Evolutionary conservation across 73 alveolate genomes (phyloP), one percentile per base, ranked within the genome.

Genomic region (Paramecium octaurelia): DNA sequence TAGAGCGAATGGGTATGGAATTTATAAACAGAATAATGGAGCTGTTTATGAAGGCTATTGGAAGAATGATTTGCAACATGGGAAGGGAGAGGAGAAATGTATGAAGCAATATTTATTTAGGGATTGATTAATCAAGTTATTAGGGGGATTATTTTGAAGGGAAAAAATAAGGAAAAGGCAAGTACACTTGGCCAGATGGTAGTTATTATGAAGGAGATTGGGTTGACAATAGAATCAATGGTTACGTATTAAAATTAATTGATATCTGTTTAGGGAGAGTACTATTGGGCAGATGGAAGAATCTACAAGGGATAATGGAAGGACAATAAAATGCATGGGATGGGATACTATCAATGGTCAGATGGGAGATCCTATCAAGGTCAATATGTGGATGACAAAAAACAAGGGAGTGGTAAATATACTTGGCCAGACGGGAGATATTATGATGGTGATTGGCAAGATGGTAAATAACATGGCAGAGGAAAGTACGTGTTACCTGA

Each of bases 1-100:
- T 92, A 92, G 95, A 92, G 96, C 98, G n/a, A 92, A 96, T 60
- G 99, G 99, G 1, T 95, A 76, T 86, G 99, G 99, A 34, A 92
- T 95, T 40, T 97, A 96, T 86, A 94, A 92, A 8, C 86, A 94
- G 83, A 92, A 58, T 57, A 95, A 95, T 94, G 99, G 99, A 18
- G 98, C 98, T 14, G 85, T 57, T 12, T 97, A 97, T 93, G 95
- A 92, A 86, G 98, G 98, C n/a, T 69, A 91, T n/a, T 96, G 98
- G 98, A 87, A 90, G 29, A 93, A 95, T 84, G 97, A 95, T 87
- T 70, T 92, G 16, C 80, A 95, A 73, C 96, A 96, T 83, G 98
- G 98, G 6, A 85, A 87, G 11, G 98, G 98, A 0, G 91, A 87
- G 14, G 98, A 96, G 44, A 60, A 58, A 35, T 95, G 88, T 75